Evolutionary conservation across 2,329 filamentous ascomycete genomes (phyloP), one percentile per base, ranked within the genome.

Genomic region (Lasiodiplodia gonubiensis): DNA sequence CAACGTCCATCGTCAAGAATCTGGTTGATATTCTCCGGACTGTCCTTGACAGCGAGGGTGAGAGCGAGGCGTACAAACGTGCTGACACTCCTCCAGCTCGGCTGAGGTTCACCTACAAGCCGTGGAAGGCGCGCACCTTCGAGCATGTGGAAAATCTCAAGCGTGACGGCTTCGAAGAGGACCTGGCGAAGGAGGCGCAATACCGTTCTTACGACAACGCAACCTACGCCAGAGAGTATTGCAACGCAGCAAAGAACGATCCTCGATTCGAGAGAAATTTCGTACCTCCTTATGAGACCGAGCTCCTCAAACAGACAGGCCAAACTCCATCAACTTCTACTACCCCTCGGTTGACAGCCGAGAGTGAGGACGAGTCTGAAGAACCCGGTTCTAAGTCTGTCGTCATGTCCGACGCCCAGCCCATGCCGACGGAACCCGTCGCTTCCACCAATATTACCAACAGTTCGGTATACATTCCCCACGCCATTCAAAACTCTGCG

Each of bases 11-110:
- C 51, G 88, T 95, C 21, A 91, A 92, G 72, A 90, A 89, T 65
- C 83, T 97, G 16, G 88, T 98, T 68, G 91, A 93, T 37, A 94
- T 97, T 55, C 83, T 99, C 67, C 92, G 92, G 72, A 88, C 88
- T 5, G 89, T 96, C 18, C 86, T 93, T 12, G 86, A 89, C 68
- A 91, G 88, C n/a, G 93, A 97, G 66, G 85, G 87, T 67, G 95
- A 99, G 76, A 79, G 83, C 10, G 85, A 84, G 68, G 91, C 88
- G 21, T 86, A 84, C 74, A 89, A 83, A 74, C 88, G 85, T 67
- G 79, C 84, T 11, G 90, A 93, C 60, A 87, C 88, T 68, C 81
- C 85, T 14, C 84, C 83, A 30, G 75, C 80, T 60, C 76, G 83
- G 64, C 78, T 79, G 37, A 80, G 83, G 48, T 77, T 81, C 5